These are phyloP conservation scores for Mortierella sp. DNA, from an alignment of 371 early-diverging fungal species.

Conservation along the genomic window DNA sequence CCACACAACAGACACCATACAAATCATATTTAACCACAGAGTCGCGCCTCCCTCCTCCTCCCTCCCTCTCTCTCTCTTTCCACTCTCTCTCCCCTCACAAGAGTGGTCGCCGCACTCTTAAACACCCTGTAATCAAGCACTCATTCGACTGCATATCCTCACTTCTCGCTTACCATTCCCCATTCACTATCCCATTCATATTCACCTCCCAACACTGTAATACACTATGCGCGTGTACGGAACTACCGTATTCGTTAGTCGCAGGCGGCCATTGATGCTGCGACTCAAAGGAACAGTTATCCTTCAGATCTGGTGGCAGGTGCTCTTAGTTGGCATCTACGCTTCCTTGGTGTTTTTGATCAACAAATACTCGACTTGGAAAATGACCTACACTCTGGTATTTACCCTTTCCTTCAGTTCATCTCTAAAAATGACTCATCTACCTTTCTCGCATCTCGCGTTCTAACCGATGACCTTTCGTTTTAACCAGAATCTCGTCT, in stretches of 20 bases:
- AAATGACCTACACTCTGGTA: slow-evolving; percentile 29
- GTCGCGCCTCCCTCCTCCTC: neutral
- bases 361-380: slow-evolving; percentile 27
- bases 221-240: slow-evolving; percentile 22
- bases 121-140: neutral
- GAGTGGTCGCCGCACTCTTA: neutral
- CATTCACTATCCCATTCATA: neutral
- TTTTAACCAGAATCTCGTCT: slow-evolving; percentile 58
- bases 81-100: neutral
- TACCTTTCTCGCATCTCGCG: too few relatives aligned
- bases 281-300: slow-evolving; percentile 47
- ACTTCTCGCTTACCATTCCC: neutral
- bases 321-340: slow-evolving; percentile 30
- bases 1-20: neutral
- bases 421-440: neutral
- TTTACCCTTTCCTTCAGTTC: neutral
- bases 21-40: neutral
- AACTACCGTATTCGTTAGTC: slow-evolving; percentile 18
- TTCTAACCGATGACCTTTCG: neutral
- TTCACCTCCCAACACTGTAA: neutral
- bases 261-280: slow-evolving; percentile 32
- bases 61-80: slow-evolving; percentile 1
- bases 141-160: neutral
- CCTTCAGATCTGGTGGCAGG: slow-evolving; percentile 35
- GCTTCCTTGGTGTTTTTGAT: slow-evolving; percentile 23